Evolutionary conservation across 2,329 filamentous ascomycete species (phyloP).

Genomic region (Fusarium humuli): DNA sequence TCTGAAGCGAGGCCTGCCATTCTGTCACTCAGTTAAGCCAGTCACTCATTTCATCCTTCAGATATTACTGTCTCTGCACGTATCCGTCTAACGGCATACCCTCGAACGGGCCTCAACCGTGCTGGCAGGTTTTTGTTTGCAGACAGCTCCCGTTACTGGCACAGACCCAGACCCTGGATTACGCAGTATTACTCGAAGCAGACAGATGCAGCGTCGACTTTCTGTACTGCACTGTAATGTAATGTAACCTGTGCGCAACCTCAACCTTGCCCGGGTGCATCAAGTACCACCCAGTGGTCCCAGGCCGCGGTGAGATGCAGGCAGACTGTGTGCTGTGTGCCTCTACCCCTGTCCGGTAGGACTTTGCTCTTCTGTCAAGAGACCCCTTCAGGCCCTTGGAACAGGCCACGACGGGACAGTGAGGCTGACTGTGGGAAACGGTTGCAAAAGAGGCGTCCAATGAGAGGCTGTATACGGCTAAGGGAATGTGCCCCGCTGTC

Average conservation of each 20-base stretch:
- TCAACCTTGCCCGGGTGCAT: slow-evolving; percentile 24
- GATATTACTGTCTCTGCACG: slow-evolving; percentile 37
- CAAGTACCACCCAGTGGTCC: slow-evolving; percentile 42
- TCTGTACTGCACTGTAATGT: slow-evolving; percentile 7
- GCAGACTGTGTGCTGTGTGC: slow-evolving; percentile 20
- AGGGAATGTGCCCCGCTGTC: slow-evolving; percentile 40
- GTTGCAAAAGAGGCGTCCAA: slow-evolving; percentile 42
- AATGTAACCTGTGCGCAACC: slow-evolving; percentile 35
- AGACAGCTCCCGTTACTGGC: slow-evolving; percentile 21
- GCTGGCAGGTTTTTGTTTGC: slow-evolving; percentile 37
- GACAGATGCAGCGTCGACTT: slow-evolving; percentile 41
- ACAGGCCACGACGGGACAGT: slow-evolving; percentile 42
- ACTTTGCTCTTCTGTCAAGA: slow-evolving; percentile 31
- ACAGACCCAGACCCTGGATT: slow-evolving; percentile 32
- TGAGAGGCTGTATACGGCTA: slow-evolving; percentile 15
- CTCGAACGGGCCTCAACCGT: slow-evolving; percentile 42
- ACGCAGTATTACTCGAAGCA: slow-evolving; percentile 40
- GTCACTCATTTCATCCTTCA: slow-evolving; percentile 16
- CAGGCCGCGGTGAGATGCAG: slow-evolving; percentile 37
- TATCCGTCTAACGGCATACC: slow-evolving; percentile 36
- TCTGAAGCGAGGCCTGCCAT: slow-evolving; percentile 36
- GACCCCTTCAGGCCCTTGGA: slow-evolving; percentile 22
- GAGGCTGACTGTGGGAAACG: slow-evolving; percentile 44
- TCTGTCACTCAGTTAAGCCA: not conserved
- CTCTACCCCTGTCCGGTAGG: slow-evolving; percentile 29